Evolutionary conservation across 2,329 filamentous ascomycete genomes (phyloP).

Genomic region (Dactylellina haptotyla): DNA sequence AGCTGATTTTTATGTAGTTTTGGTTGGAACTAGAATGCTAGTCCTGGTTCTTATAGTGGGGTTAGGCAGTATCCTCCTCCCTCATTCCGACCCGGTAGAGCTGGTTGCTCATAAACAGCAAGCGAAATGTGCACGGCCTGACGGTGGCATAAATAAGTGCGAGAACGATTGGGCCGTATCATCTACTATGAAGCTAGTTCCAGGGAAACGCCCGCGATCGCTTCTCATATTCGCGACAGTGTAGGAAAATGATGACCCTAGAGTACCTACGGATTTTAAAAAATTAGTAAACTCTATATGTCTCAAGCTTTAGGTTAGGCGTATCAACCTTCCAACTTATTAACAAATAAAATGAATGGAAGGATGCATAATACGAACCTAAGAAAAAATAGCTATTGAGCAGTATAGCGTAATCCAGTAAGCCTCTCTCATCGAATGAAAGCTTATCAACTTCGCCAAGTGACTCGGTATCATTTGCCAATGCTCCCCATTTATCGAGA

Average conservation of each 20-base stretch:
- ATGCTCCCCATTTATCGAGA: constrained; percentile 38
- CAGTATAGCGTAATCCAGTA: constrained; percentile 36
- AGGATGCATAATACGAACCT: constrained; percentile 31
- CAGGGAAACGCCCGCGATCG: constrained; percentile 31
- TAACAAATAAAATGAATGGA: constrained; percentile 9
- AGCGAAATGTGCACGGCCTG: constrained; percentile 30
- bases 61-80: no score
- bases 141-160: constrained; percentile 41
- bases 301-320: not conserved
- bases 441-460: constrained; percentile 25
- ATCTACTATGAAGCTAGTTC: constrained; percentile 35
- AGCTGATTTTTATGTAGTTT: no score
- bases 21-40: no score
- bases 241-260: constrained; percentile 39
- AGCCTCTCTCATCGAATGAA: constrained; percentile 33
- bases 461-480: constrained; percentile 31
- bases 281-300: constrained; percentile 20
- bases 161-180: constrained; percentile 35
- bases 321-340: constrained; percentile 1
- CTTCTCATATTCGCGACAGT: constrained; percentile 42
- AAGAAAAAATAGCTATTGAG: constrained; percentile 43
- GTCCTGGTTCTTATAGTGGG: no score
- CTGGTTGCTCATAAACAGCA: constrained; percentile 21
- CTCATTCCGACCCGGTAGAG: not conserved
- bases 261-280: constrained; percentile 22